phyloP scores from a whole-genome alignment of 257 asterid species.

The Phtheirospermum japonicum region DNA sequence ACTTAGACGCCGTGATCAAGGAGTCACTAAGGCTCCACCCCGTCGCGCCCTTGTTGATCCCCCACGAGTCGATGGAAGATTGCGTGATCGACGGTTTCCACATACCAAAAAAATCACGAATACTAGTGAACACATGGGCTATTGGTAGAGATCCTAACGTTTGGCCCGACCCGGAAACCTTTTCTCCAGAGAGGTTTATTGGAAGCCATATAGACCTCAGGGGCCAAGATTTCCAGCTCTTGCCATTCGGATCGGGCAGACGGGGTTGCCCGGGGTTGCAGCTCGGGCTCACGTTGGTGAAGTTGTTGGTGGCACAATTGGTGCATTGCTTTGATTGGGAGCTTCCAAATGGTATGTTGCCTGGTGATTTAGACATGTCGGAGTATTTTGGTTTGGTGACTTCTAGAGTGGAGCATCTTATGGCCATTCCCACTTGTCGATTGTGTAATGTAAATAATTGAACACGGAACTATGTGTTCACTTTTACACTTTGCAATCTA shows the following conservation, averaged over 20 bases:
- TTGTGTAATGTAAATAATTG: neutral
- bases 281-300: conserved; percentile 28
- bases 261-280: conserved; percentile 37
- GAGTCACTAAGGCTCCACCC: conserved; percentile 43
- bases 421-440: conserved; percentile 27
- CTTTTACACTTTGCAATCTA: no score
- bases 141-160: conserved; percentile 33
- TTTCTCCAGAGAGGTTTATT: conserved; percentile 31
- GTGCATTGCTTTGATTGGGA: conserved; percentile 45
- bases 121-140: conserved; percentile 34
- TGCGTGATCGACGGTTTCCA: conserved; percentile 26
- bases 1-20: conserved; percentile 33
- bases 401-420: conserved; percentile 22
- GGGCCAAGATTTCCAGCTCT: conserved; percentile 30
- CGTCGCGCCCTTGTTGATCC: conserved; percentile 27
- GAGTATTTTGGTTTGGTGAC: conserved; percentile 31
- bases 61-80: conserved; percentile 38
- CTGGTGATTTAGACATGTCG: conserved; percentile 31
- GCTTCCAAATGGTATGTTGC: conserved; percentile 30
- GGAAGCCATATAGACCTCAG: conserved; percentile 24
- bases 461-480: neutral
- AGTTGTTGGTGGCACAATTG: conserved; percentile 32
- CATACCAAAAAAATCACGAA: conserved; percentile 26
- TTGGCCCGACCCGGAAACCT: conserved; percentile 29
- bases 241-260: conserved; percentile 39